Conservation (phyloP, 108 stramenopile genomes). For the Seminavis robusta region DNA sequence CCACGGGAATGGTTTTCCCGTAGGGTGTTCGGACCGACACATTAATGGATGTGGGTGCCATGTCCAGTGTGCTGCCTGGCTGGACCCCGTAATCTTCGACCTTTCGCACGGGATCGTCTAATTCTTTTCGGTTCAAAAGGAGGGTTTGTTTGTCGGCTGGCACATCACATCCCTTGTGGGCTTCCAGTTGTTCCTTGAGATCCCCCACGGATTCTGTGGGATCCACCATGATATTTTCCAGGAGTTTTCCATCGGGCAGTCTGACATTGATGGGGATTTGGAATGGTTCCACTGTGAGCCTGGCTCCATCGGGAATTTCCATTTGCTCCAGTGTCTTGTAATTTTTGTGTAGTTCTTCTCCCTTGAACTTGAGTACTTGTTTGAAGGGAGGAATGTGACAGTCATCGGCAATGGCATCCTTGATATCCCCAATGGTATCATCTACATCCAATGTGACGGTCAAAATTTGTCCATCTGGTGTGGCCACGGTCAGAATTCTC, state of each 20-base stretch:
- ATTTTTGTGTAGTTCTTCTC: background rate
- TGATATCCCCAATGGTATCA: slow-evolving; percentile 16
- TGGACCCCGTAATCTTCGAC: slow-evolving; percentile 3
- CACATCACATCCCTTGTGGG: slow-evolving; percentile 13
- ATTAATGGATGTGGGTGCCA: slow-evolving; percentile 12
- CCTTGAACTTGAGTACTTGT: slow-evolving; percentile 1
- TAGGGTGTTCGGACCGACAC: slow-evolving; percentile 14
- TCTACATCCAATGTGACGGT: slow-evolving; percentile 10
- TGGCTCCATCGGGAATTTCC: background rate
- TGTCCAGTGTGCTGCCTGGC: slow-evolving; percentile 8
- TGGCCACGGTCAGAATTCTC: slow-evolving; percentile 10
- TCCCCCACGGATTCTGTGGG: slow-evolving; percentile 7
- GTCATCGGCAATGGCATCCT: slow-evolving; percentile 2
- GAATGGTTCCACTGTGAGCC: slow-evolving; percentile 8
- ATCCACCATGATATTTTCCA: slow-evolving; percentile 10
- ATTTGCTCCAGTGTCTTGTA: background rate
- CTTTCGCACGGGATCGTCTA: slow-evolving; percentile 1
- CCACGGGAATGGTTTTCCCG: background rate
- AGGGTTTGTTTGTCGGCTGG: slow-evolving; percentile 11
- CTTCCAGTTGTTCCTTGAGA: slow-evolving; percentile 18
- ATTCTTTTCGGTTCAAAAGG: background rate
- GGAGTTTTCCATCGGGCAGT: slow-evolving; percentile 17
- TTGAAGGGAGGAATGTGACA: background rate
- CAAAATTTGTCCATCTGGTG: slow-evolving; percentile 7
- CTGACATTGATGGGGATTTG: slow-evolving; percentile 11